These are phyloP conservation scores for Canavalia gladiata DNA, from an alignment of 306 rosid genomes.

Conservation along the genomic window DNA sequence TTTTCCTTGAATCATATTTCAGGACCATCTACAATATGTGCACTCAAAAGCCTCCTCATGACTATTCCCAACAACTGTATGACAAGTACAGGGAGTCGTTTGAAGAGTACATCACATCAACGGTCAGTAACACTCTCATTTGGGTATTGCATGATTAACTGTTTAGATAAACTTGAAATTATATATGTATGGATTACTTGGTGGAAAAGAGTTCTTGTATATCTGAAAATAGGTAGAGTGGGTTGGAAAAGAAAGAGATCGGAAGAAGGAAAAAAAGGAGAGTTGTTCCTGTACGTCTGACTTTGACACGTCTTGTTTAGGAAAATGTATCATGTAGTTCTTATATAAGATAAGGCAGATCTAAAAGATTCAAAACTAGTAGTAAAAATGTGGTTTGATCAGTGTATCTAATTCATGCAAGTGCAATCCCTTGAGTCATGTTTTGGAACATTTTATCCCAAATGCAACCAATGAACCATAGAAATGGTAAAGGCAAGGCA, in stretches of 20 bases:
- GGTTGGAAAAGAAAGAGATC: too few relatives aligned
- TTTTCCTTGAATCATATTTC: constrained; percentile 44
- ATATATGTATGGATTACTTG: background rate
- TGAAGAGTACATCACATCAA: constrained; percentile 63
- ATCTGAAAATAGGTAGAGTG: too few relatives aligned
- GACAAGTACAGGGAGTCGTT: constrained; percentile 74
- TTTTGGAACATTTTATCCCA: constrained; percentile 31
- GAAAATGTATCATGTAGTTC: background rate
- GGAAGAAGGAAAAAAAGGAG: too few relatives aligned
- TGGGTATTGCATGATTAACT: background rate
- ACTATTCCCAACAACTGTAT: constrained; percentile 78
- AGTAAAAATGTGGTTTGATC: constrained; percentile 9
- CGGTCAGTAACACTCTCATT: constrained; percentile 54
- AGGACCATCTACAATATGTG: constrained; percentile 86
- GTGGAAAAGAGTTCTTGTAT: background rate
- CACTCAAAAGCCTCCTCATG: constrained; percentile 83
- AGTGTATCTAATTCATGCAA: background rate
- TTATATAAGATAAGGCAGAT: constrained; percentile 7
- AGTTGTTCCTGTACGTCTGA: background rate
- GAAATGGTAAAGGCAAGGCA: background rate
- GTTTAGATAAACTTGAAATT: constrained; percentile 17
- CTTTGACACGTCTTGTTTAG: background rate
- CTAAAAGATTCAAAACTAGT: background rate
- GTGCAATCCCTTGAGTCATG: background rate
- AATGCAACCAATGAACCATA: constrained; percentile 14